phyloP scores from a whole-genome alignment of 208 protist species.

The Leishmania major region DNA sequence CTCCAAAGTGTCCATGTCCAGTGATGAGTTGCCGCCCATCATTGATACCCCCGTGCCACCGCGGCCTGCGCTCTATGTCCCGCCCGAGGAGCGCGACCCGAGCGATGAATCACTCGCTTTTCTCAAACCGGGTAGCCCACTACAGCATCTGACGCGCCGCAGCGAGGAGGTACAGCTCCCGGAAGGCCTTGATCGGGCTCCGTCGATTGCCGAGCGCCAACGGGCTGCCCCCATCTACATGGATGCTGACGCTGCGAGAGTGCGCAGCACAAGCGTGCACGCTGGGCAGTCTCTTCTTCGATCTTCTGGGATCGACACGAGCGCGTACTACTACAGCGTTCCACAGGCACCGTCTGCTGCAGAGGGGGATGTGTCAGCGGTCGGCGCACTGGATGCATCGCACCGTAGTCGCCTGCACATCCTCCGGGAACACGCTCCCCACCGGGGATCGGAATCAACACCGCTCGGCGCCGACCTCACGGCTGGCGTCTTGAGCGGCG shows the following conservation, averaged over 20 bases:
- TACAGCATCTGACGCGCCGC: conserved; percentile 26
- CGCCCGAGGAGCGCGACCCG: conserved; percentile 62
- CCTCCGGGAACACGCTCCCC: conserved; percentile 1
- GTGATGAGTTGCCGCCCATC: conserved; percentile 12
- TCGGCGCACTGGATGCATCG: background rate
- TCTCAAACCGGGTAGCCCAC: conserved; percentile 44
- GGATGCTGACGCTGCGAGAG: conserved; percentile 51
- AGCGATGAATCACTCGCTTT: conserved; percentile 72
- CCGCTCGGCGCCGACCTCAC: background rate
- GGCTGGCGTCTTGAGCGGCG: background rate
- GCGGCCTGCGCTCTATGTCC: conserved; percentile 70
- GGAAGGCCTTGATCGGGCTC: conserved; percentile 45
- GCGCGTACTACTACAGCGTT: conserved; percentile 41
- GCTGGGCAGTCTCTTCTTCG: conserved; percentile 62
- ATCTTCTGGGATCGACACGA: conserved; percentile 34
- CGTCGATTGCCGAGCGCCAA: conserved; percentile 34
- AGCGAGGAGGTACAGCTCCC: conserved; percentile 10
- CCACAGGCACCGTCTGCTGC: background rate
- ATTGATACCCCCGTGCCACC: conserved; percentile 56
- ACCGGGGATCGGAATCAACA: background rate
- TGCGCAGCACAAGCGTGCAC: conserved; percentile 75
- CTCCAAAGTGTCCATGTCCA: background rate
- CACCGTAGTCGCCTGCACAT: conserved; percentile 29
- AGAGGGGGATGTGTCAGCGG: background rate
- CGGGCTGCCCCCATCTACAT: conserved; percentile 35